phyloP scores from a whole-genome alignment of 2,329 filamentous ascomycete genomes.

The Neonectria faginata region DNA sequence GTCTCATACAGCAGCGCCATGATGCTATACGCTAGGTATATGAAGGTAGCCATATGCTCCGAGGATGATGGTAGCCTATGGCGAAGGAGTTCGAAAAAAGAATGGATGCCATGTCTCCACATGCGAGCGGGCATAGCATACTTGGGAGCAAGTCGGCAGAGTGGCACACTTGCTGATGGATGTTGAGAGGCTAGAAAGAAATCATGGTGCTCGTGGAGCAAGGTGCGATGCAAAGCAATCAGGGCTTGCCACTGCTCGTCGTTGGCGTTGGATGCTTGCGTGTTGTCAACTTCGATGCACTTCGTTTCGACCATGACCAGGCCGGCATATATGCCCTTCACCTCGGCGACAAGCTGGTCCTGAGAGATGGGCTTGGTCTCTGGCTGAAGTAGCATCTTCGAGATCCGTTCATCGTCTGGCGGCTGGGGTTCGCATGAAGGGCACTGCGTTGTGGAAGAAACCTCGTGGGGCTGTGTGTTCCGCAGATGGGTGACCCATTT shows the following conservation, averaged over 20 bases:
- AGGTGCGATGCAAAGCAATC: slow-evolving; percentile 82
- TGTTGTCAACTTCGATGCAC: slow-evolving; percentile 84
- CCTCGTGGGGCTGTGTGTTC: no score
- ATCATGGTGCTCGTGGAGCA: slow-evolving; percentile 73
- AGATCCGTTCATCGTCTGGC: no score
- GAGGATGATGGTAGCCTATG: slow-evolving; percentile 78
- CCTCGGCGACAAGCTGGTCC: slow-evolving; percentile 82
- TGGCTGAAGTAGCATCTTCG: slow-evolving; percentile 30
- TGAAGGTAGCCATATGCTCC: slow-evolving; percentile 90
- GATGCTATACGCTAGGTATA: slow-evolving; percentile 89
- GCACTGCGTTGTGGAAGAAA: no score
- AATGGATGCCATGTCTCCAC: slow-evolving; percentile 94
- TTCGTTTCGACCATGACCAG: slow-evolving; percentile 88
- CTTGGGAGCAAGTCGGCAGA: slow-evolving; percentile 78
- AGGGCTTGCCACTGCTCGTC: slow-evolving; percentile 86
- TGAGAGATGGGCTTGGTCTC: slow-evolving; percentile 75
- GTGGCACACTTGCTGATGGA: slow-evolving; percentile 75
- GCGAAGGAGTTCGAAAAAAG: slow-evolving; percentile 80
- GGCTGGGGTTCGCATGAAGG: no score
- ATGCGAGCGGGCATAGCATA: slow-evolving; percentile 93
- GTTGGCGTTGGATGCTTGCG: slow-evolving; percentile 58
- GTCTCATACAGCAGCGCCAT: slow-evolving; percentile 88
- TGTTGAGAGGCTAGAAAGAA: slow-evolving; percentile 91
- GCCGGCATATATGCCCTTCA: slow-evolving; percentile 85
- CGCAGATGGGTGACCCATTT: no score